Conservation (phyloP, 805 yeast genomes). For the Clavispora carvajalis region DNA sequence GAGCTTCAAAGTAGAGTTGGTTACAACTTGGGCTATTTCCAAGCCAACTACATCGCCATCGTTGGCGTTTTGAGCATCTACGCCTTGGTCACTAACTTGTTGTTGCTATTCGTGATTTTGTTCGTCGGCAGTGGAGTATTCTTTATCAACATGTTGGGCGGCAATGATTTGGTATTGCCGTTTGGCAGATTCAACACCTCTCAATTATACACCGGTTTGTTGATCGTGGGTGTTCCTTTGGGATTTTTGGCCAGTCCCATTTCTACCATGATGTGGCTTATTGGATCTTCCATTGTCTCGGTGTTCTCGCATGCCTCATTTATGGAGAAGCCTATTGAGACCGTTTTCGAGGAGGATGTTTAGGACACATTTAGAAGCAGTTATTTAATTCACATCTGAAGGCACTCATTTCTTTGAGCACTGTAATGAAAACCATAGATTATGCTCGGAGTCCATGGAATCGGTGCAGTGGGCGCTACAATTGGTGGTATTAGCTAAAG, state of each 20-base stretch:
- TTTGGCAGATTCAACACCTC: conserved; percentile 67
- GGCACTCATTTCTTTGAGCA: too few relatives aligned
- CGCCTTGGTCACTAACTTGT: conserved; percentile 79
- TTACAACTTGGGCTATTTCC: conserved; percentile 81
- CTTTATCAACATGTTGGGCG: conserved; percentile 75
- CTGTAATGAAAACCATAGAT: too few relatives aligned
- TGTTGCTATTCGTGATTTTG: conserved; percentile 74
- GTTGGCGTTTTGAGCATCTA: conserved; percentile 71
- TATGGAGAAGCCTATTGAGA: conserved; percentile 93
- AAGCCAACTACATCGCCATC: conserved; percentile 77
- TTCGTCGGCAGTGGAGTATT: conserved; percentile 70
- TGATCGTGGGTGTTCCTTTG: conserved; percentile 71
- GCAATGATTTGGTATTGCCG: conserved; percentile 76
- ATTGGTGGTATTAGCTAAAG: conserved; percentile 1
- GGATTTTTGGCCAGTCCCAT: conserved; percentile 87
- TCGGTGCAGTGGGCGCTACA: neutral
- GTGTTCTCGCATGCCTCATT: conserved; percentile 84
- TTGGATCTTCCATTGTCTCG: conserved; percentile 75
- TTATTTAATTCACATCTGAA: neutral
- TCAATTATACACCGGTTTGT: conserved; percentile 78
- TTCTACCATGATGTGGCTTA: conserved; percentile 85
- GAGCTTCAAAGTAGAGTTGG: conserved; percentile 86
- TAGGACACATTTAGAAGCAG: conserved; percentile 8
- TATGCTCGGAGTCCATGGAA: too few relatives aligned
- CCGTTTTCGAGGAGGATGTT: conserved; percentile 82